A percentile compares a stretch with the other conserved stretches of the same genome.
These are phyloP conservation scores for Datisca glomerata DNA, from an alignment of 306 rosid genomes.

Conservation along the genomic window DNA sequence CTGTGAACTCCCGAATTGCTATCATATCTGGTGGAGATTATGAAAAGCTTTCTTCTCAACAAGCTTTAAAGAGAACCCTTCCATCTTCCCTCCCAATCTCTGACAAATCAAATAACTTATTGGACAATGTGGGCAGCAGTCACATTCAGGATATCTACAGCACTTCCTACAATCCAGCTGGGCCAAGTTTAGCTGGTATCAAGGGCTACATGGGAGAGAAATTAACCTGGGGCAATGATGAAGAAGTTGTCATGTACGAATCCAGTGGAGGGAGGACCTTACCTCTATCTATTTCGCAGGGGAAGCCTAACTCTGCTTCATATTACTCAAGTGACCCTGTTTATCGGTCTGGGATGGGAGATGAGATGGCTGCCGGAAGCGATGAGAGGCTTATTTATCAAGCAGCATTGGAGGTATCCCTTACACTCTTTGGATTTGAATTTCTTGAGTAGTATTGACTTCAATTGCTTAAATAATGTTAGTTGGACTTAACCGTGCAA, in stretches of 20 bases:
- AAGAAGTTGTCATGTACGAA: constrained; percentile 33
- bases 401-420: constrained; percentile 76
- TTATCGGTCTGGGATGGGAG: constrained; percentile 44
- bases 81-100: constrained; percentile 32
- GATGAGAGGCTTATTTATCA: constrained; percentile 85
- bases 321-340: constrained; percentile 49
- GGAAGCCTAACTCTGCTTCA: constrained; percentile 30
- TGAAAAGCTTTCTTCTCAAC: constrained; percentile 53
- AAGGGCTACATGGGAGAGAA: constrained; percentile 33
- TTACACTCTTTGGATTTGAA: not conserved
- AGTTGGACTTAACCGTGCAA: too few relatives aligned
- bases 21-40: constrained; percentile 24
- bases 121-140: constrained; percentile 30
- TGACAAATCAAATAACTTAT: constrained; percentile 21
- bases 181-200: constrained; percentile 33
- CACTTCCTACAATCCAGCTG: constrained; percentile 27
- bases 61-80: constrained; percentile 58
- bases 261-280: constrained; percentile 45
- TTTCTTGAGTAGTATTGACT: not conserved
- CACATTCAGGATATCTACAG: constrained; percentile 28
- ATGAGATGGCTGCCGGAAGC: constrained; percentile 47
- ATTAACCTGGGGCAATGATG: constrained; percentile 36
- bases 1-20: constrained; percentile 30
- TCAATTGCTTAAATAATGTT: not conserved
- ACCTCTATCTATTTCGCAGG: constrained; percentile 48